Base-by-base conservation (phyloP, 768 basidiomycete species). In the Filobasidium floriforme region DNA sequence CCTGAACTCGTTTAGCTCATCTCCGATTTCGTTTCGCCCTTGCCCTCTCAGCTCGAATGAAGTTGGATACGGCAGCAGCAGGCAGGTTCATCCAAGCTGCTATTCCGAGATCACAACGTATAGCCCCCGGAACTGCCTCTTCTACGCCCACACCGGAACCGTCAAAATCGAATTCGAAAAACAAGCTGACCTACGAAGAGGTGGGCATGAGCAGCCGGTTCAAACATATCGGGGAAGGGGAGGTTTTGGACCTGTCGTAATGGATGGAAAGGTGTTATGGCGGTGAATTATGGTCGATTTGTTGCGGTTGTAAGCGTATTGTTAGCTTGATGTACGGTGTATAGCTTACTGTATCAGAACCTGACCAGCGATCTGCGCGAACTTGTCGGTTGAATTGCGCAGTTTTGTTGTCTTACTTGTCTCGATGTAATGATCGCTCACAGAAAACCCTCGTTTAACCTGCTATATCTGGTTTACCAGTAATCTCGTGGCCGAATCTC, bases 31-130 rank as follows among this genome's bases (percentile, higher is more conserved):
- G 3, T n/a, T 40, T 26, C 4, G 19, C 3, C 32, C 32, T 9
- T 37, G 9, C 3, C 29, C 19, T 28, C 19, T 46, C 65, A 60
- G 66, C 66, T 68, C 19, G 67, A 52, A 64, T 41, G 32, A 54
- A 68, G 59, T 61, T 77, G 52, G 75, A 77, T 59, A 41, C 60
- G 4, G 52, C 67, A 24, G 72, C 74, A 7, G 76, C 76, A n/a
- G 59, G 68, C 12, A 65, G 76, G 43, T 74, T 76, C 72, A 74
- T 77, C 63, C 52, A 59, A 24, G 61, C 68, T 55, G 68, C 69
- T 29, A 70, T 77, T 22, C 76, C 76, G 3, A 24, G 28, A 24
- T 63, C 67, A 40, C 76, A 73, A 60, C 71, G 72, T 15, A 37
- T 37, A 3, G 32, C 9, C 32, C 49, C 72, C n/a, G 49, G 57